phyloP scores from a whole-genome alignment of 176 grass and related monocot species.

The Puccinellia tenuiflora region DNA sequence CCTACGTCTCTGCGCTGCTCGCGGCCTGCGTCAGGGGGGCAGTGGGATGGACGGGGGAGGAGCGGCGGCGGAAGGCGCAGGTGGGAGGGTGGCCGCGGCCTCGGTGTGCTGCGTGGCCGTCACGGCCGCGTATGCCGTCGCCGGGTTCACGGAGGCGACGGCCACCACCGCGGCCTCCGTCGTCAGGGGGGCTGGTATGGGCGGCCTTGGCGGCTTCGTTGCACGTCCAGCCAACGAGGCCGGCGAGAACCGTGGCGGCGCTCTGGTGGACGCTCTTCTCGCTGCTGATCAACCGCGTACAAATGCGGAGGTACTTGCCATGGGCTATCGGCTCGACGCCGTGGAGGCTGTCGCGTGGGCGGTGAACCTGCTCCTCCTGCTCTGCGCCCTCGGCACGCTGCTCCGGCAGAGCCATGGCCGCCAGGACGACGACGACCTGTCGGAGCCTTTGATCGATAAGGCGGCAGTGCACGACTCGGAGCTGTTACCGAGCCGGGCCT shows the following conservation, averaged over 20 bases:
- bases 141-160: background rate
- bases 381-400: slow-evolving; percentile 23
- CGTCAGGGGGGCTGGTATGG: slow-evolving; percentile 45
- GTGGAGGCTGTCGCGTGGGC: slow-evolving; percentile 56
- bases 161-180: slow-evolving; percentile 10
- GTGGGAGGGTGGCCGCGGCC: background rate
- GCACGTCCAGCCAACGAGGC: slow-evolving; percentile 38
- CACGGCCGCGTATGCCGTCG: background rate
- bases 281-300: slow-evolving; percentile 53
- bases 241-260: slow-evolving; percentile 22
- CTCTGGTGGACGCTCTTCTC: slow-evolving; percentile 71
- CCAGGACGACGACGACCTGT: slow-evolving; percentile 6
- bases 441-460: slow-evolving; percentile 40
- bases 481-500: slow-evolving; percentile 43
- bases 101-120: slow-evolving; percentile 30
- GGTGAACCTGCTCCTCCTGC: slow-evolving; percentile 48
- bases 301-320: slow-evolving; percentile 40
- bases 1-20: slow-evolving; percentile 17
- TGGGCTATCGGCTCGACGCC: background rate
- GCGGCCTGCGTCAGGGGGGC: slow-evolving; percentile 1
- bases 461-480: slow-evolving; percentile 21
- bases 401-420: background rate
- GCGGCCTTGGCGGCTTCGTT: slow-evolving; percentile 43
- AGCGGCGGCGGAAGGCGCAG: background rate
- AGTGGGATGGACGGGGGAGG: background rate